These are phyloP conservation scores for Cavenderia fasciculata DNA, from an alignment of 78 protist genomes.

Conservation along the genomic window DNA sequence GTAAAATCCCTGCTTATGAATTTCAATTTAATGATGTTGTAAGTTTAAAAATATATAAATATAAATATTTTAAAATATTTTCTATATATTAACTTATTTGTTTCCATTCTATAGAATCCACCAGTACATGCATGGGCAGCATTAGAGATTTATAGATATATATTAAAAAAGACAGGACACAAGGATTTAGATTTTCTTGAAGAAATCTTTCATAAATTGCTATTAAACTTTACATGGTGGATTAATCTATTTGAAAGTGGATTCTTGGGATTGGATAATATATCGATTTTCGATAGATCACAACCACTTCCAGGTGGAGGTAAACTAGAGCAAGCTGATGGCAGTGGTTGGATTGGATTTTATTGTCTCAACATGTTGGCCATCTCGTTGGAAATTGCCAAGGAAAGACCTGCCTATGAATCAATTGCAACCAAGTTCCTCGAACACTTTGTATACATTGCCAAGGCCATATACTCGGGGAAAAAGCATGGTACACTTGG, in stretches of 20 bases:
- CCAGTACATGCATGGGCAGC: slow-evolving; percentile 80
- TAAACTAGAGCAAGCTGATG: slow-evolving; percentile 84
- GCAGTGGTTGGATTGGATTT: slow-evolving; percentile 91
- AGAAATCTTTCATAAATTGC: slow-evolving; percentile 81
- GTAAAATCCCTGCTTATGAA: slow-evolving; percentile 87
- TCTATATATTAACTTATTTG: not conserved
- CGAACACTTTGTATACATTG: slow-evolving; percentile 85
- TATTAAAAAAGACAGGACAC: slow-evolving; percentile 22
- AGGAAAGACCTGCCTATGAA: slow-evolving; percentile 67
- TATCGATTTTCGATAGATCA: slow-evolving; percentile 85
- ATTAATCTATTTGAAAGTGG: slow-evolving; percentile 84
- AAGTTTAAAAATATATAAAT: too few relatives aligned
- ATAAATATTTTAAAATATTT: slow-evolving; percentile 28
- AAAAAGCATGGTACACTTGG: slow-evolving; percentile 78
- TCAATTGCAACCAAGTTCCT: slow-evolving; percentile 86
- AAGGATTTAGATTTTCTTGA: slow-evolving; percentile 71
- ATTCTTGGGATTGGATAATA: slow-evolving; percentile 73
- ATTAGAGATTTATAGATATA: slow-evolving; percentile 61
- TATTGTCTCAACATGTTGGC: slow-evolving; percentile 84
- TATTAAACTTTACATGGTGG: slow-evolving; percentile 92
- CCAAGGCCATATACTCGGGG: slow-evolving; percentile 22
- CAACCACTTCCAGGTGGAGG: slow-evolving; percentile 38
- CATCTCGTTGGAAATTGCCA: slow-evolving; percentile 85
- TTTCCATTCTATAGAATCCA: too few relatives aligned
- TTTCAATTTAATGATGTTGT: slow-evolving; percentile 83